Conservation (phyloP, 2,329 filamentous ascomycete species). For the Juglanconis sp. region DNA sequence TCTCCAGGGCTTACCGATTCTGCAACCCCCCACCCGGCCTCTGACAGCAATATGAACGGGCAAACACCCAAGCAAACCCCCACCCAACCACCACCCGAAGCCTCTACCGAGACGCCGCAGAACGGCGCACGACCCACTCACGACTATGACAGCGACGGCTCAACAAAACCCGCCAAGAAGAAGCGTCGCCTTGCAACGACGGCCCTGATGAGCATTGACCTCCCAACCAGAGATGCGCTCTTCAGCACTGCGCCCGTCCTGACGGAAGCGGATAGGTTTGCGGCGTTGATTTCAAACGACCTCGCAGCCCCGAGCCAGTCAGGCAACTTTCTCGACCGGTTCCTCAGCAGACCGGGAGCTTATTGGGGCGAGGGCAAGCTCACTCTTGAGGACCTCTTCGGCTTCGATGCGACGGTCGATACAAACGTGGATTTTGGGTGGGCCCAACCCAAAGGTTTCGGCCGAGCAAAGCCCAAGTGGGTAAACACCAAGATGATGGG, state of each 20-base stretch:
- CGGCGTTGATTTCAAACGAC: background rate
- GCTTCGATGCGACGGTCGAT: background rate
- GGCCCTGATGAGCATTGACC: slow-evolving; percentile 19
- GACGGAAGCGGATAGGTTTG: slow-evolving; percentile 10
- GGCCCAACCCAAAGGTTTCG: slow-evolving; percentile 26
- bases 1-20: background rate
- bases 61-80: background rate
- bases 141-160: background rate
- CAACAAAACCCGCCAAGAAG: slow-evolving; percentile 21
- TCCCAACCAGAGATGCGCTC: slow-evolving; percentile 7
- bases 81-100: background rate
- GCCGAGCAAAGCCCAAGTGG: slow-evolving; percentile 42
- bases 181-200: slow-evolving; percentile 30
- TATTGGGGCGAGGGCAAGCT: slow-evolving; percentile 36
- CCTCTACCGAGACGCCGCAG: background rate
- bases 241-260: slow-evolving; percentile 10
- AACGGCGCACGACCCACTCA: background rate
- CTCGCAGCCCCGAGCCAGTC: background rate
- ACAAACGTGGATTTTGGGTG: slow-evolving; percentile 26
- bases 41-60: background rate
- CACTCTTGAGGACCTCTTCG: slow-evolving; percentile 11
- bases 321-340: background rate
- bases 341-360: slow-evolving; percentile 18
- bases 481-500: slow-evolving; percentile 39
- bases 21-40: background rate